Base-by-base conservation (phyloP, 169 alveolate species). In the Plasmodium gallinaceum region DNA sequence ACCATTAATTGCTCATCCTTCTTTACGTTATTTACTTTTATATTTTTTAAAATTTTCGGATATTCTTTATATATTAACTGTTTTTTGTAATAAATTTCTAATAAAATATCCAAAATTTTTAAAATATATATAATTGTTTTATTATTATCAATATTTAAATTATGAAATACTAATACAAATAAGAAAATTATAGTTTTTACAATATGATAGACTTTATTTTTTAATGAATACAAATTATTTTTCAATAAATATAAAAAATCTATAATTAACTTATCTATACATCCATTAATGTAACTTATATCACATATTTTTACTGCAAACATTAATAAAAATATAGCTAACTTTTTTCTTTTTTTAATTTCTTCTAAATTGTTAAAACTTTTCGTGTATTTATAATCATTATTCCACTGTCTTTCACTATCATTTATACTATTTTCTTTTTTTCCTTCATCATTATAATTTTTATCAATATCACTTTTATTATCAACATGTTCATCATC, bases 231-330 rank as follows among this genome's bases (percentile, higher is more conserved):
- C 32, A 57, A 37, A 57, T 70, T 58, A 58, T 66, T 42, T 32
- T 73, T 69, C 71, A 86, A 42, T 20, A 86, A 45, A 60, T 14
- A 66, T 14, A 71, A 51, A 61, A 58, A 70, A 9, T 20, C 62
- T 65, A 58, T 48, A 39, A 86, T 24, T 9, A 73, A 51, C 42
- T 86, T 57, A 7, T 86, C 32, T 51, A 71, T 58, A 43, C 70
- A 69, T 74, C 92, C 92, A 43, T 60, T 86, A 70, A 86, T 22
- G 58, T 86, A 61, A 86, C 92, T 86, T 70, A 66, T 86, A 54
- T 86, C 92, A 43, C 70, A 86, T 70, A 71, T 86, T 60, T 86
- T 86, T 48, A 70, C 48, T 32, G 92, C 61, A 46, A 70, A 70
- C 10, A 86, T 57, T 24, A 80, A 68, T 32, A 80, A 46, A 54